Percentiles rank a stretch among this genome's conserved stretches.
These are phyloP conservation scores for Vickermania spadyakhi DNA, from an alignment of 208 protist species.

Conservation along the genomic window DNA sequence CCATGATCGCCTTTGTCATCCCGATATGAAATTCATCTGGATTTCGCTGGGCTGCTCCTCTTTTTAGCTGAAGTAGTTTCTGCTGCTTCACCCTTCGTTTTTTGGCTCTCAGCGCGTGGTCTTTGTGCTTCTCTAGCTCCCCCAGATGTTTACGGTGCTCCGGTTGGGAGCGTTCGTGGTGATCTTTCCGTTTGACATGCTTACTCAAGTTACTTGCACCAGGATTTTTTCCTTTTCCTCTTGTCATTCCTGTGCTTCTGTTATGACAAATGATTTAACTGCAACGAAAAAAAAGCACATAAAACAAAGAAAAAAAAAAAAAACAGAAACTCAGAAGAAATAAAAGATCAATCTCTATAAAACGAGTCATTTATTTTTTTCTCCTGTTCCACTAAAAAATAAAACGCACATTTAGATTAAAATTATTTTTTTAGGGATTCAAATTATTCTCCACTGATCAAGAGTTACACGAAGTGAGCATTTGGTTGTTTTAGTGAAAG, in stretches of 20 bases:
- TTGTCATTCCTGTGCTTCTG: conserved; percentile 79
- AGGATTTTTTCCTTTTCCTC: conserved; percentile 80
- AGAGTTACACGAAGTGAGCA: no score
- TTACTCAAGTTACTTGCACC: conserved; percentile 75
- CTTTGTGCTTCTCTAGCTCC: conserved; percentile 91
- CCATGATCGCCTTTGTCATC: conserved; percentile 89
- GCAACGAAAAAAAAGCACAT: not conserved
- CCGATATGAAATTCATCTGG: conserved; percentile 92
- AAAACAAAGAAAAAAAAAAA: conserved; percentile 6
- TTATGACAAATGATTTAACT: no score
- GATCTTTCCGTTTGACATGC: conserved; percentile 82
- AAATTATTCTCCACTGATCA: no score
- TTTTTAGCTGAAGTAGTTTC: conserved; percentile 65
- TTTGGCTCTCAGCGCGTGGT: conserved; percentile 81
- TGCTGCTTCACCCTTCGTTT: conserved; percentile 69
- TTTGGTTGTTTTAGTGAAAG: no score
- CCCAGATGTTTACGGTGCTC: conserved; percentile 72
- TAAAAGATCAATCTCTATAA: not conserved
- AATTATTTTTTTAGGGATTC: no score
- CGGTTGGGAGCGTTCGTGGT: conserved; percentile 87
- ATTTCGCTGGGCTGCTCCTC: conserved; percentile 83
- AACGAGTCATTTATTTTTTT: conserved; percentile 1
- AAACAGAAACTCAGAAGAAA: not conserved
- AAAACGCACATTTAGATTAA: no score
- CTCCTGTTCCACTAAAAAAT: no score